A percentile compares a stretch with the other conserved stretches of the same genome.
Conservation (phyloP, 78 protist genomes). For the Tieghemostelium lacteum region DNA sequence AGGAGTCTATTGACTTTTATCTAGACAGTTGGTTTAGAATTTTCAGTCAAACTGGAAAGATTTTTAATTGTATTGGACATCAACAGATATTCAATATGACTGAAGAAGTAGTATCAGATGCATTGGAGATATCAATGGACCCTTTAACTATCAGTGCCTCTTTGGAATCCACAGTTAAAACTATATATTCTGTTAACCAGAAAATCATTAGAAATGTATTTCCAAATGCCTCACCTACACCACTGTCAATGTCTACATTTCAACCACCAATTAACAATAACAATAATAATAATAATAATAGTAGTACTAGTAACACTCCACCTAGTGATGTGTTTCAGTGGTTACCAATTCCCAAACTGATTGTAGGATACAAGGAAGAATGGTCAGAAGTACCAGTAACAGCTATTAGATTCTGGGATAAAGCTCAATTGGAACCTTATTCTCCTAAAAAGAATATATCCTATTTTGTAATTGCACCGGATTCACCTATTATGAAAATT, state of each 20-base stretch:
- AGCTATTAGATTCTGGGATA: constrained; percentile 55
- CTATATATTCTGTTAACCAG: not conserved
- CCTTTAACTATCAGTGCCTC: constrained; percentile 17
- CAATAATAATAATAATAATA: not conserved
- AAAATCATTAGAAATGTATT: constrained; percentile 15
- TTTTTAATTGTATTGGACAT: not conserved
- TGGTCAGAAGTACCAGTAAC: constrained; percentile 64
- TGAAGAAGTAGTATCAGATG: constrained; percentile 45
- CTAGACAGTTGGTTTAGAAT: constrained; percentile 41
- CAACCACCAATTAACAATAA: not conserved
- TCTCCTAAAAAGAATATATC: constrained; percentile 80
- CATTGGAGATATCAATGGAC: constrained; percentile 27
- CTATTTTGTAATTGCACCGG: constrained; percentile 63
- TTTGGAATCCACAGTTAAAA: constrained; percentile 15
- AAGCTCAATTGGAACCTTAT: constrained; percentile 65
- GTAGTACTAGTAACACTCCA: not conserved
- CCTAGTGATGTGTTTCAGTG: constrained; percentile 9
- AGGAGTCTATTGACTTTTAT: constrained; percentile 16
- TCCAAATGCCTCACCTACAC: not conserved
- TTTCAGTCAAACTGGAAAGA: constrained; percentile 16
- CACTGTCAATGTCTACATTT: constrained; percentile 11
- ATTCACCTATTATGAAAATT: constrained; percentile 14
- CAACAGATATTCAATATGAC: not conserved
- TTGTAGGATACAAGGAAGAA: constrained; percentile 62
- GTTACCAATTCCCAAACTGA: constrained; percentile 50